Base-by-base conservation (phyloP, 495 filamentous ascomycete genomes). In the Xylaria castorea region DNA sequence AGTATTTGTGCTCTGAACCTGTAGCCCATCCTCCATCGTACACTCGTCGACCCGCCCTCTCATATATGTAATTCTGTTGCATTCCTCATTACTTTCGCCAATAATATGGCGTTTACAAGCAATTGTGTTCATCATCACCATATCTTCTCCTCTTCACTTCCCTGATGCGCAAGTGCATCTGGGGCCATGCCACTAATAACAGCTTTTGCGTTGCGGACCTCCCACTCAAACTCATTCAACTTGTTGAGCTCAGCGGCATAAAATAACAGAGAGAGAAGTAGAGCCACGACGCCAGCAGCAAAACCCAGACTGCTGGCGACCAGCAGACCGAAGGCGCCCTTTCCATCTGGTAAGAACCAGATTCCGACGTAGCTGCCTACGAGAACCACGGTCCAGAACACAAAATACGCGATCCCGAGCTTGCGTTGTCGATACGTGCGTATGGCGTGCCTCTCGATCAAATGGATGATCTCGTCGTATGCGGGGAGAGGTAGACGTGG, bases 161-260 rank as follows among this genome's bases (percentile, higher is more conserved):
- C 76, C n/a, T 76, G 77, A 27, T 75, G 68, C n/a, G 51, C 74
- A 2, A 75, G 70, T 14, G 71, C 71, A 9, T 71, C 68, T 3
- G 68, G 68, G 16, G 71, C 68, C 32, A 72, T 78, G 6, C 78
- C 81, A 22, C 74, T 78, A 27, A 75, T 75, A 14, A 68, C 68
- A 11, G 79, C 78, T 60, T 81, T 89, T 44, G 91, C 91, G 82
- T 92, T 96, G 64, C 82, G 81, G 18, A 99, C 91, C 83, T 99
- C 97, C 92, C 94, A 97, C 76, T 96, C 90, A 82, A 98, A 98
- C 83, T 98, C 96, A 75, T 90, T 92, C n/a, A 99, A 82, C 18
- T 93, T 90, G 71, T 93, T 85, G 71, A 97, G 73, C 83, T 99
- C 96, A 74, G 88, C 89, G 16, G 90, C 89, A 73, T 97, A 90